phyloP scores from a whole-genome alignment of 306 rosid species.

The Styphnolobium japonicum region DNA sequence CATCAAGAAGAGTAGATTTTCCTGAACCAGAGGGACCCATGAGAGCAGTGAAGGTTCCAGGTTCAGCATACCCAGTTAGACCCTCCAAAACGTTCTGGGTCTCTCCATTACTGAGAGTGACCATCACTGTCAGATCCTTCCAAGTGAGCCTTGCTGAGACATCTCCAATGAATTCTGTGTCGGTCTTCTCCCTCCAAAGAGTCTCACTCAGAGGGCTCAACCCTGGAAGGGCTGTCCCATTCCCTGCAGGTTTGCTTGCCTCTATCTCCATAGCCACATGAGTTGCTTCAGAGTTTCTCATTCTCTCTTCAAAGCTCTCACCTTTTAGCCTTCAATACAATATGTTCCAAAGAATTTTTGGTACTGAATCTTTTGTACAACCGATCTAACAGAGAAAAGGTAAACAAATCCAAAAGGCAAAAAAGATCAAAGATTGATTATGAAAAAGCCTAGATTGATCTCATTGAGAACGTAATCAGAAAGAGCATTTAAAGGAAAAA shows the following conservation, averaged over 20 bases:
- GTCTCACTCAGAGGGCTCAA: constrained; percentile 94
- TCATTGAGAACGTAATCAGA: neutral
- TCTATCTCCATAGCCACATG: constrained; percentile 68
- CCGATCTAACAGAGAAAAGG: neutral
- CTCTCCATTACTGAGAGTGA: constrained; percentile 73
- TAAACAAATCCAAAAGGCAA: neutral
- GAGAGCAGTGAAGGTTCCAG: constrained; percentile 84
- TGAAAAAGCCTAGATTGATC: neutral
- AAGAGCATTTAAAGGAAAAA: neutral
- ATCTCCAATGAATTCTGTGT: constrained; percentile 65
- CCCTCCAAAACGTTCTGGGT: constrained; percentile 84
- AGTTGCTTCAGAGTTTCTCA: constrained; percentile 28
- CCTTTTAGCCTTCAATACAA: neutral
- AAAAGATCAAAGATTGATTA: neutral
- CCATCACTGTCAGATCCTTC: constrained; percentile 96
- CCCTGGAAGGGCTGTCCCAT: constrained; percentile 35
- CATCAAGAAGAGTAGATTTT: constrained; percentile 90
- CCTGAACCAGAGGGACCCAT: constrained; percentile 99
- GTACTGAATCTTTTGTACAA: neutral
- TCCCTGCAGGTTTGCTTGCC: constrained; percentile 49
- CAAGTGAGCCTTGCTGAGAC: constrained; percentile 93
- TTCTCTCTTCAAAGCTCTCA: neutral
- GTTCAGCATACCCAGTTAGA: constrained; percentile 88
- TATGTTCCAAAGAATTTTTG: neutral
- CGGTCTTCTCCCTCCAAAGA: constrained; percentile 79